These are phyloP conservation scores for Grosmannia penicillata DNA, from an alignment of 2,329 filamentous ascomycete species.

Conservation along the genomic window DNA sequence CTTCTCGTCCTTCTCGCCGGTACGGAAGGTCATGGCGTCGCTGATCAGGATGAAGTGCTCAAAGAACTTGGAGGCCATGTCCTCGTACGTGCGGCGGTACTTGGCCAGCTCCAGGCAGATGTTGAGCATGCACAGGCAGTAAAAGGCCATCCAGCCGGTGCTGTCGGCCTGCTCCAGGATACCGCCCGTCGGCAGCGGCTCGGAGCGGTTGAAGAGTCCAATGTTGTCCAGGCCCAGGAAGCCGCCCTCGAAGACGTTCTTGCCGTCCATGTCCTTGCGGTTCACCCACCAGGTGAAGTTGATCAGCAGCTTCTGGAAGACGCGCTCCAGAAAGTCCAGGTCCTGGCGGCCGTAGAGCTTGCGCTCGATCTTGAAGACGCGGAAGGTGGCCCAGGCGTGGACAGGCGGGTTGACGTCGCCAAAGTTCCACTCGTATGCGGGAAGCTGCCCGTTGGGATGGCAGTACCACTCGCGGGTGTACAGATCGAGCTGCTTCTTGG, in stretches of 20 bases:
- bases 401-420: slow-evolving; percentile 93
- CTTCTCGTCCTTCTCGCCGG: slow-evolving; percentile 53
- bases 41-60: slow-evolving; percentile 97
- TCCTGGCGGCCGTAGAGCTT: slow-evolving; percentile 94
- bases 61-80: slow-evolving; percentile 96
- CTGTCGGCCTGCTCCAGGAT: slow-evolving; percentile 92
- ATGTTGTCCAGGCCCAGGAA: slow-evolving; percentile 96
- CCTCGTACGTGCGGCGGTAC: slow-evolving; percentile 87
- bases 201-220: slow-evolving; percentile 90
- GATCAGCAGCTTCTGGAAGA: slow-evolving; percentile 88
- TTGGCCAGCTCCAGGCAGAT: slow-evolving; percentile 91
- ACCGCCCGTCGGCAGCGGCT: slow-evolving; percentile 85
- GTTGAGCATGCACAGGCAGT: slow-evolving; percentile 91
- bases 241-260: slow-evolving; percentile 94
- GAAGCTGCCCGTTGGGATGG: slow-evolving; percentile 90
- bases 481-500: slow-evolving; percentile 92
- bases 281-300: slow-evolving; percentile 99
- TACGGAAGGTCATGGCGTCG: slow-evolving; percentile 85
- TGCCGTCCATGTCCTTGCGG: slow-evolving; percentile 80
- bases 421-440: slow-evolving; percentile 94
- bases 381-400: slow-evolving; percentile 90
- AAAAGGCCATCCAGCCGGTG: slow-evolving; percentile 98
- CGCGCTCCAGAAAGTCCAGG: slow-evolving; percentile 85
- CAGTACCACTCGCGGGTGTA: slow-evolving; percentile 98
- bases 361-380: slow-evolving; percentile 94